A percentile compares a stretch with the other conserved stretches of the same genome.
Conservation (phyloP, 2,329 filamentous ascomycete species). For the Lithohypha guttulata region DNA sequence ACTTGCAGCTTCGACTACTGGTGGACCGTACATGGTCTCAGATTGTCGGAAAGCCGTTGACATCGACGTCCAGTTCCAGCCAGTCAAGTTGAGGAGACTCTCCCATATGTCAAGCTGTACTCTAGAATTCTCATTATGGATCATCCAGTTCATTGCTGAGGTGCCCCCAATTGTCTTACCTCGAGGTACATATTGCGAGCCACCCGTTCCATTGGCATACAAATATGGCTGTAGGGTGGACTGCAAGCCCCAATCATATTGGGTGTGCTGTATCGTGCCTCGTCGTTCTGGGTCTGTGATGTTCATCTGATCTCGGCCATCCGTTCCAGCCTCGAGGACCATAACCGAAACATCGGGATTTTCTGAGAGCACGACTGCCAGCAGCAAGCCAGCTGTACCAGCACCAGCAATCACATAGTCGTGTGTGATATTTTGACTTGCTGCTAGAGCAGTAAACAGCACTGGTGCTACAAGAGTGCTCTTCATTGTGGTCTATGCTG, state of each 20-base stretch:
- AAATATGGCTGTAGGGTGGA: constrained; percentile 1
- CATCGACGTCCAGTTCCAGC: constrained; percentile 2
- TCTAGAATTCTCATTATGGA: constrained; percentile 13
- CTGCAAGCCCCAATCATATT: background rate
- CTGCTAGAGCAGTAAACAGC: background rate
- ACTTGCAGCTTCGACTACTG: background rate
- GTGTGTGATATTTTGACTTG: background rate
- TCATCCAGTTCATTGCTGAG: constrained; percentile 1
- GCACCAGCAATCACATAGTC: constrained; percentile 1
- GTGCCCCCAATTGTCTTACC: constrained; percentile 2
- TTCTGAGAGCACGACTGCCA: background rate
- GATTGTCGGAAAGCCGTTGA: background rate
- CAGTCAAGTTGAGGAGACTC: constrained; percentile 15
- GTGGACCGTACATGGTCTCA: background rate
- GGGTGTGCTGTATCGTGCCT: constrained; percentile 2
- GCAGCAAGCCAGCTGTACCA: background rate
- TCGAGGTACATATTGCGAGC: background rate
- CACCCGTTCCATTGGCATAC: background rate
- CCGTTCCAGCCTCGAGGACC: background rate
- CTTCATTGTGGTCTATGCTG: too few relatives aligned
- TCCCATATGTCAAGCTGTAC: constrained; percentile 12
- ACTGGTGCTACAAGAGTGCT: too few relatives aligned
- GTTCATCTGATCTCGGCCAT: background rate
- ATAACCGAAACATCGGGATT: background rate
- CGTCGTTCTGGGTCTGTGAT: constrained; percentile 1